These are phyloP conservation scores for Cupressus sempervirens DNA, from an alignment of 75 land plant species.

Conservation along the genomic window DNA sequence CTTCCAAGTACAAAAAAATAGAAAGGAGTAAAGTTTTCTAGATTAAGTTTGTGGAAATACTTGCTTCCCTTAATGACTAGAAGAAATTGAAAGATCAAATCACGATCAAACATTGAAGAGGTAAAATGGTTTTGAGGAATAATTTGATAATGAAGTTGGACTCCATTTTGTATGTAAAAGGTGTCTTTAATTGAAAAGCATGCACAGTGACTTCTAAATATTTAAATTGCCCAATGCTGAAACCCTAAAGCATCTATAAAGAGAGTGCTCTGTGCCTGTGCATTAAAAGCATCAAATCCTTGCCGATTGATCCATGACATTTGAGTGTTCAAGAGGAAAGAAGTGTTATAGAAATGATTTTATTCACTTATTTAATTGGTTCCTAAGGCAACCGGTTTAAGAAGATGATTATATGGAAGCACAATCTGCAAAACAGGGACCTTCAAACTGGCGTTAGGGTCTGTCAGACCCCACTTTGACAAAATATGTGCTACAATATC, in stretches of 20 bases:
- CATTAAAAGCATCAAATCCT: too few species aligned
- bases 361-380: slow-evolving; percentile 38
- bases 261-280: slow-evolving; percentile 27
- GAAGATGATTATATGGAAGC: slow-evolving; percentile 25
- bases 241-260: slow-evolving; percentile 31
- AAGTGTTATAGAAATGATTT: too few species aligned
- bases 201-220: too few species aligned
- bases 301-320: too few species aligned
- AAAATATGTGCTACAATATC: slow-evolving; percentile 71
- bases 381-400: slow-evolving; percentile 66
- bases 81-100: background rate
- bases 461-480: slow-evolving; percentile 27
- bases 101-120: background rate
- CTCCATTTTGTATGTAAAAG: background rate
- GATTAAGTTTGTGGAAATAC: too few species aligned
- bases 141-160: background rate
- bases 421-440: too few species aligned
- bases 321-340: background rate
- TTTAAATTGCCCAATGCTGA: too few species aligned
- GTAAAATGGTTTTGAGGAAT: background rate
- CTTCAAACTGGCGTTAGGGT: background rate
- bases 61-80: too few species aligned
- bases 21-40: too few species aligned
- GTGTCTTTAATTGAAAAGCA: too few species aligned
- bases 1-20: too few species aligned